Evolutionary conservation across 2,329 filamentous ascomycete species (phyloP).

Genomic region (Colletotrichum scovillei): DNA sequence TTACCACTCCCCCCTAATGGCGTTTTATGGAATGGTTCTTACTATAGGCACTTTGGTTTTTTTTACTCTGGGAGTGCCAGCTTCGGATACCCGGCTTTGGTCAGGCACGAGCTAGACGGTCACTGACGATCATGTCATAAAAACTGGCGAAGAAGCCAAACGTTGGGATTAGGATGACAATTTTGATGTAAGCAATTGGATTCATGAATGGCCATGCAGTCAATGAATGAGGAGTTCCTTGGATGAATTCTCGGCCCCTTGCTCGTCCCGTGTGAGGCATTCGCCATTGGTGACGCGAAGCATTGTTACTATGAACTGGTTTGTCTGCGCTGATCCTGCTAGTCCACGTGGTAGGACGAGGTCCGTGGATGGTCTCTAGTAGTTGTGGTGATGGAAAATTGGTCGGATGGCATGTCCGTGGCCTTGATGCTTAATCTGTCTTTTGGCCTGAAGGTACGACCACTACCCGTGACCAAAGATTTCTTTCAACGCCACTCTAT

Average conservation of each 20-base stretch:
- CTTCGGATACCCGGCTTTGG: conserved; percentile 34
- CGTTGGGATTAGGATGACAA: not conserved
- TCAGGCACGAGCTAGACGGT: conserved; percentile 32
- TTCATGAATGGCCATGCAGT: not conserved
- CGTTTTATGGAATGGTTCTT: conserved; percentile 12
- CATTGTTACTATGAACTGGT: not conserved
- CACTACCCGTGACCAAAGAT: not conserved
- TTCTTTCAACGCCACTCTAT: not conserved
- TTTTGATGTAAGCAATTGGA: not conserved
- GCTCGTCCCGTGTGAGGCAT: not conserved
- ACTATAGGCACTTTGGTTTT: not conserved
- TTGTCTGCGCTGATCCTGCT: not conserved
- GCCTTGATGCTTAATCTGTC: not conserved
- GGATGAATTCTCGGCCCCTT: not conserved
- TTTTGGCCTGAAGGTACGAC: not conserved
- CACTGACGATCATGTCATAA: conserved; percentile 17
- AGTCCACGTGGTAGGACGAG: not conserved
- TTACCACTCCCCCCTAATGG: not conserved
- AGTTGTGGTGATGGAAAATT: not conserved
- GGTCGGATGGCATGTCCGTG: not conserved
- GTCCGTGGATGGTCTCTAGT: not conserved
- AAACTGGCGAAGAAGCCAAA: not conserved
- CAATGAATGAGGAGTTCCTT: not conserved
- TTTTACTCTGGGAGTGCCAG: conserved; percentile 13
- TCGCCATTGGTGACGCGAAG: not conserved